Percentiles rank a stretch among this genome's conserved stretches.
phyloP scores from a whole-genome alignment of 129 eudicot species.

The Chrysanthemum seticuspe region DNA sequence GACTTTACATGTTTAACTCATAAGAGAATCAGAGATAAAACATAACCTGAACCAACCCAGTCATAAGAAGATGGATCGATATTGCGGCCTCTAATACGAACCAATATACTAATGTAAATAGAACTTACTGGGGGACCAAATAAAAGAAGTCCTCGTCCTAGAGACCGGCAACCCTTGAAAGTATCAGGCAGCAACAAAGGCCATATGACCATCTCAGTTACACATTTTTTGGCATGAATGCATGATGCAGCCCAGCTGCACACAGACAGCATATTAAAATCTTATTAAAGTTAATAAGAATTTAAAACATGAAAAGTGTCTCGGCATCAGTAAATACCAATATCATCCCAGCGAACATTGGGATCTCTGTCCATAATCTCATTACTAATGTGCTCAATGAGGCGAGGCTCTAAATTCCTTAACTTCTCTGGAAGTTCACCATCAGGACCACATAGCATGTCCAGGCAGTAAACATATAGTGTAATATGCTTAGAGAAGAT shows the following conservation, averaged over 20 bases:
- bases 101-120: background rate
- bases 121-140: slow-evolving; percentile 98
- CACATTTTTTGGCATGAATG: slow-evolving; percentile 98
- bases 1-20: background rate
- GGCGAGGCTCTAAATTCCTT: slow-evolving; percentile 88
- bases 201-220: slow-evolving; percentile 96
- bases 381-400: slow-evolving; percentile 89
- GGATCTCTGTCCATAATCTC: slow-evolving; percentile 99
- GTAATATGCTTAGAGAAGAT: slow-evolving; percentile 1
- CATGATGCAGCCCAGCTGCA: slow-evolving; percentile 92
- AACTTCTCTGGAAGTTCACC: slow-evolving; percentile 96
- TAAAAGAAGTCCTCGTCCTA: slow-evolving; percentile 96
- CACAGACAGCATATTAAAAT: slow-evolving; percentile 22
- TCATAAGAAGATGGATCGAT: background rate
- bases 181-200: slow-evolving; percentile 98
- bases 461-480: slow-evolving; percentile 52
- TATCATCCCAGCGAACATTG: slow-evolving; percentile 96
- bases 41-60: background rate
- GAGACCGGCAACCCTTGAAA: slow-evolving; percentile 93
- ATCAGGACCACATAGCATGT: slow-evolving; percentile 92
- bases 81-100: background rate
- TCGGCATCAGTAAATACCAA: slow-evolving; percentile 49
- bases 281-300: slow-evolving; percentile 8
- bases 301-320: background rate
- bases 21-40: background rate